Percentiles rank a stretch among this genome's conserved stretches.
These are phyloP conservation scores for Ampelocalamus luodianensis DNA, from an alignment of 176 grass and related monocot genomes.

Conservation along the genomic window DNA sequence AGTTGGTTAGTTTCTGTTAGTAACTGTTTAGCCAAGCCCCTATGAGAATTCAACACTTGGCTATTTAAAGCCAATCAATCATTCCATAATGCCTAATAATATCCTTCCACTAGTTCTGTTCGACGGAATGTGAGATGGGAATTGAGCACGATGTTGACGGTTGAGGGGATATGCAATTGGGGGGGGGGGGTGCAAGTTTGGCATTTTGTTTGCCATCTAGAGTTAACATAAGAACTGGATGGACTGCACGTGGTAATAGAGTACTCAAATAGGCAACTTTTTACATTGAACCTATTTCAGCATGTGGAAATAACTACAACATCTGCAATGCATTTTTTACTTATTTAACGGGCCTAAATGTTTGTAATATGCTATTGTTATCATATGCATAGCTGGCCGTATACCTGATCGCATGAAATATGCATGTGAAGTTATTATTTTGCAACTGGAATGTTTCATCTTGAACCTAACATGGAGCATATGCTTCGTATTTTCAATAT, in stretches of 20 bases:
- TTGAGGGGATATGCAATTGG: not conserved
- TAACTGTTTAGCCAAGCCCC: not conserved
- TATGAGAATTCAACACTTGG: not conserved
- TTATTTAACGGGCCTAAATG: not conserved
- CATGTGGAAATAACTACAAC: conserved; percentile 5
- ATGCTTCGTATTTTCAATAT: not conserved
- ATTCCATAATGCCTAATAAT: conserved; percentile 17
- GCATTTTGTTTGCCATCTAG: not conserved
- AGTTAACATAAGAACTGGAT: conserved; percentile 38
- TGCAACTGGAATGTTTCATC: not conserved
- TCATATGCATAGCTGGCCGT: not conserved
- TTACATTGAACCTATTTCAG: not conserved
- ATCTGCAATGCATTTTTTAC: conserved; percentile 25
- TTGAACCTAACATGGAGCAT: conserved; percentile 15
- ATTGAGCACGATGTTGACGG: not conserved
- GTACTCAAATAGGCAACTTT: not conserved
- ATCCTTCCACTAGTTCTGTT: conserved; percentile 25
- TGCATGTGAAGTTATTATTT: not conserved
- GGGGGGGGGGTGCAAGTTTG: not conserved
- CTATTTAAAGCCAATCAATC: not conserved
- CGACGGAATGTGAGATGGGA: conserved; percentile 14
- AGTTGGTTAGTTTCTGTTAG: conserved; percentile 17
- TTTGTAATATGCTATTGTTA: conserved; percentile 7
- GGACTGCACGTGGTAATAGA: conserved; percentile 1
- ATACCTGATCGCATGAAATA: not conserved